Base-by-base conservation (phyloP, 1,284 basidiomycete genomes). In the Cutaneotrichosporon arboriforme region DNA sequence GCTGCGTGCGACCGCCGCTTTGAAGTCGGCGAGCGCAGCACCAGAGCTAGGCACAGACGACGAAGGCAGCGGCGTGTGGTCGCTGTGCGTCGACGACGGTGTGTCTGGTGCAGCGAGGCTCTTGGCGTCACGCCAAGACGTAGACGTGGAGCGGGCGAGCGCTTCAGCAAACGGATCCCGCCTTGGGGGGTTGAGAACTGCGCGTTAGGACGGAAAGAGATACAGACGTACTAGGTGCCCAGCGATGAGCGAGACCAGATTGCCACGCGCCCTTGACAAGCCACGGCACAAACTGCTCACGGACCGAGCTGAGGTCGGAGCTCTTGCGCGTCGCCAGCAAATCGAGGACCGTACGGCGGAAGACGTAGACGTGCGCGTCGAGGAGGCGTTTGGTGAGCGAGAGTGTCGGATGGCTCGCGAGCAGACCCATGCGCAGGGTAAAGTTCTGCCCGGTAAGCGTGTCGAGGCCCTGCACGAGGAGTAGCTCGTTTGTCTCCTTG, bases 301-400 rank as follows among this genome's bases (percentile, higher is more conserved):
- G 78, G 54, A 94, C 79, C 13, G 87, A 90, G 47, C 88, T 84
- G 38, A 91, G 78, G 59, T 83, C 80, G 9, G 76, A 67, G 12
- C 69, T 74, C 62, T 87, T 87, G 60, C 83, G 78, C 4, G 70
- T 66, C 12, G 82, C 79, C 31, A 94, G 75, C 14, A 82, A 77
- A 57, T 89, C 85, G n/a, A 93, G 76, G 4, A 93, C 78, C 12
- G 83, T 79, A 55, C 82, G 81, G 60, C 83, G 82, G 74, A 88
- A 90, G 37, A 94, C 83, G 67, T 94, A 96, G 42, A 94, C 85
- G 69, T 96, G 91, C 1, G 90, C 87, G 64, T 96, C 90, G 62
- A 86, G 82, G 40, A 88, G 80, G 26, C 76, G 79, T 3, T 83
- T 82, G 1, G 88, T 85, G 23, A 96, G 76, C 38, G 80, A 83